Conservation (phyloP, 371 early-diverging fungal species). For the Mucor irregularis region DNA sequence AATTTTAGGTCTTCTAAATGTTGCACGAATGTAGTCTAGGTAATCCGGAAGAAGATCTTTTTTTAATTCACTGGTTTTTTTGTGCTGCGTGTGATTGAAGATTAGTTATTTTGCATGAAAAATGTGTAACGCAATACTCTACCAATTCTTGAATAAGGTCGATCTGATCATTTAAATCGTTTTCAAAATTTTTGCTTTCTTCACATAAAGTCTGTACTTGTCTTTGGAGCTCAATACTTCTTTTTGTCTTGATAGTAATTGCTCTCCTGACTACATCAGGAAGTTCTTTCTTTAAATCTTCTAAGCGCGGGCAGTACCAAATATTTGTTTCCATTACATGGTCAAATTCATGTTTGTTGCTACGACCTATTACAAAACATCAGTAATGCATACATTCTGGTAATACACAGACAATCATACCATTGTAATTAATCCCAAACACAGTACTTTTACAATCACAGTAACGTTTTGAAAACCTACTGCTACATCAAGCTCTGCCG, state of each 20-base stretch:
- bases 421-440: conserved; percentile 26
- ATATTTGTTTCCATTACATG: conserved; percentile 50
- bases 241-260: conserved; percentile 17
- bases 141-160: neutral
- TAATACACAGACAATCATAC: too few species aligned
- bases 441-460: too few species aligned
- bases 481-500: too few species aligned
- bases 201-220: neutral
- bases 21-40: conserved; percentile 39
- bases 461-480: too few species aligned
- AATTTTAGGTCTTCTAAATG: conserved; percentile 48
- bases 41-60: conserved; percentile 48
- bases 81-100: neutral
- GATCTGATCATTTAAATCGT: conserved; percentile 1
- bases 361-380: too few species aligned
- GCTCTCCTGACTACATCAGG: conserved; percentile 48
- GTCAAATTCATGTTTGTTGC: conserved; percentile 51
- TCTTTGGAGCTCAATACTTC: neutral
- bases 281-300: conserved; percentile 52
- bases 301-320: conserved; percentile 60
- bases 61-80: conserved; percentile 33
- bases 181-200: neutral
- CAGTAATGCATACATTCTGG: too few species aligned
- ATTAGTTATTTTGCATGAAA: neutral
- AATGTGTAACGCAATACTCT: neutral